phyloP scores from a whole-genome alignment of 2,329 filamentous ascomycete species.

The Claviceps africana region DNA sequence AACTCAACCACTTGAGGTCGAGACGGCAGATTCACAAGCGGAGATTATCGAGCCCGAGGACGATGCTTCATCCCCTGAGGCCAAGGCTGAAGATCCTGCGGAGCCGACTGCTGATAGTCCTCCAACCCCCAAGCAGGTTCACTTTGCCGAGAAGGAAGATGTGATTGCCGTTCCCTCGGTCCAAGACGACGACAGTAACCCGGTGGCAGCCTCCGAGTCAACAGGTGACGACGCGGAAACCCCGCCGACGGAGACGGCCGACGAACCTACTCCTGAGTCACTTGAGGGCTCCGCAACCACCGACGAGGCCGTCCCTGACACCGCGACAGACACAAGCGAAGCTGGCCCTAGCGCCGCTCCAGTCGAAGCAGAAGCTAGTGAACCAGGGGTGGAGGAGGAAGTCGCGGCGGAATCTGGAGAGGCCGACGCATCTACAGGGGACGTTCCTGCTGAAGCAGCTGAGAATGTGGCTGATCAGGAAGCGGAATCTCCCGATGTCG shows the following conservation, averaged over 20 bases:
- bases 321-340: not conserved
- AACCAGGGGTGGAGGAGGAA: not conserved
- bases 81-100: not conserved
- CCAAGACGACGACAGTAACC: not conserved
- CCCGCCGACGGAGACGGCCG: not conserved
- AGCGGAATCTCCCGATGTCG: not conserved
- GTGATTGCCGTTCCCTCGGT: not conserved
- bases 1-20: not conserved
- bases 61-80: not conserved
- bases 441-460: not conserved
- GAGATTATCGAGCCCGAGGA: not conserved
- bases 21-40: not conserved
- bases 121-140: constrained; percentile 5
- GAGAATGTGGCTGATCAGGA: not conserved
- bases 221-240: not conserved
- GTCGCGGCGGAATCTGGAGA: not conserved
- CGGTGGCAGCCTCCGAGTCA: not conserved
- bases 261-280: constrained; percentile 2
- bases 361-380: not conserved
- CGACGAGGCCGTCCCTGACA: constrained; percentile 1
- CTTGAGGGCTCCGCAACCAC: not conserved
- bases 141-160: constrained; percentile 6
- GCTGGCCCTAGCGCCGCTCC: not conserved
- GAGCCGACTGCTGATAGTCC: not conserved
- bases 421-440: not conserved